Evolutionary conservation across 371 early-diverging fungal species (phyloP).

Genomic region (Mortierella sp.): DNA sequence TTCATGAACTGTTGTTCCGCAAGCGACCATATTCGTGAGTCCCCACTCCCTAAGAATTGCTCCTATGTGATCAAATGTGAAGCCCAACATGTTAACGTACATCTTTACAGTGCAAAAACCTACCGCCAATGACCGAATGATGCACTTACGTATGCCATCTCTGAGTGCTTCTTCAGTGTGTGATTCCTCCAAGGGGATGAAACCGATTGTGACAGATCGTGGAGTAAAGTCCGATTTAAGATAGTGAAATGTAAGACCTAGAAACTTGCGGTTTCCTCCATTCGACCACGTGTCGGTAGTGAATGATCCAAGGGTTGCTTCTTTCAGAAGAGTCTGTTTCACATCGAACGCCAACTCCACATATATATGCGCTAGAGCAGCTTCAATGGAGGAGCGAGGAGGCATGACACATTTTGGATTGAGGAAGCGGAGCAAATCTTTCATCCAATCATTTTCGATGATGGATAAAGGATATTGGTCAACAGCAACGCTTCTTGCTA

Average conservation of each 20-base stretch:
- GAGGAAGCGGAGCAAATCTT: not conserved
- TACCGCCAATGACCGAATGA: not conserved
- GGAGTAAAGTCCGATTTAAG: constrained; percentile 9
- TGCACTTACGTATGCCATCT: constrained; percentile 4
- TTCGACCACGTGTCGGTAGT: constrained; percentile 15
- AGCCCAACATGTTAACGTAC: no score
- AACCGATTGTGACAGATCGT: constrained; percentile 15
- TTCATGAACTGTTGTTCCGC: constrained; percentile 5
- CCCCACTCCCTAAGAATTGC: not conserved
- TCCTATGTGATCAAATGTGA: not conserved
- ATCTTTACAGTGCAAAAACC: no score
- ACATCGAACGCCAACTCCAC: not conserved
- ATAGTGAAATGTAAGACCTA: constrained; percentile 15
- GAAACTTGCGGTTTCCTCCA: constrained; percentile 9
- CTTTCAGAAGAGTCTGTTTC: not conserved
- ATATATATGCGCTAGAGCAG: not conserved
- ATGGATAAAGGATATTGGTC: constrained; percentile 5
- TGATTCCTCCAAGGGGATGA: not conserved
- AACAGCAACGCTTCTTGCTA: constrained; percentile 1
- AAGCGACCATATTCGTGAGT: not conserved
- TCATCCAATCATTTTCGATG: not conserved
- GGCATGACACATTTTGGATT: not conserved
- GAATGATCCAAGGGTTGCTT: constrained; percentile 9
- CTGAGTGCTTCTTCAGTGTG: constrained; percentile 1
- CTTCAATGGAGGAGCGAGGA: not conserved